Conservation (phyloP, 1,284 basidiomycete genomes). For the Leccinum angustisporum region DNA sequence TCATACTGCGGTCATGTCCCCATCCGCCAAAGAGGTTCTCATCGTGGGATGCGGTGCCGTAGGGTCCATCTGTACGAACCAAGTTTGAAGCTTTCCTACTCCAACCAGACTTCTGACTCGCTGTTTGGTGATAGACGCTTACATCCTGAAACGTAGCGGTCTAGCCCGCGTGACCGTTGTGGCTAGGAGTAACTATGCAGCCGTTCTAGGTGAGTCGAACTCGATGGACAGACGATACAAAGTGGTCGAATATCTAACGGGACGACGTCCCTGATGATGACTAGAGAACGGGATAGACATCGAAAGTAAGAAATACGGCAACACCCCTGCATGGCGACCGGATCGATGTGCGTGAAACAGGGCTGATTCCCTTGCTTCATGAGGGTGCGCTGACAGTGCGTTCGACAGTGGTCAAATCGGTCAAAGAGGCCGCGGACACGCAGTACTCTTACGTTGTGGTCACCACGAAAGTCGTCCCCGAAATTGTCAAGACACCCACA, state of each 20-base stretch:
- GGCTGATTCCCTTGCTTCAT: background rate
- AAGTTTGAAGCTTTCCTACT: background rate
- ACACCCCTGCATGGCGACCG: constrained; percentile 59
- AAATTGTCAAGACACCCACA: constrained; percentile 55
- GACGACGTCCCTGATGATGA: background rate
- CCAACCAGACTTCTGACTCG: background rate
- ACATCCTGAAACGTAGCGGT: constrained; percentile 62
- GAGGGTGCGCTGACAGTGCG: background rate
- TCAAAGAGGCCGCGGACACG: constrained; percentile 58
- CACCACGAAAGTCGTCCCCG: constrained; percentile 74
- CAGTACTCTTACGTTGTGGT: constrained; percentile 68
- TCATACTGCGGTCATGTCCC: constrained; percentile 4
- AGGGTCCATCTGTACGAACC: constrained; percentile 51
- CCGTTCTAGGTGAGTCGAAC: constrained; percentile 46
- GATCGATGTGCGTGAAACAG: constrained; percentile 49
- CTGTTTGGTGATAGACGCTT: constrained; percentile 46
- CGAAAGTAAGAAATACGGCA: constrained; percentile 59
- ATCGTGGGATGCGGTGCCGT: constrained; percentile 60
- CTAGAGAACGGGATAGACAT: constrained; percentile 55
- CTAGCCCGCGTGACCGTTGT: constrained; percentile 70
- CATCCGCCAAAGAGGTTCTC: constrained; percentile 46
- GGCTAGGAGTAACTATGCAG: constrained; percentile 70
- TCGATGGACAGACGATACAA: background rate
- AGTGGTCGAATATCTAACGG: background rate
- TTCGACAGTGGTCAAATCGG: constrained; percentile 52